Percentiles rank a stretch among this genome's conserved stretches.
phyloP scores from a whole-genome alignment of 192 early-diverging fungal genomes.

The Phycomyces nitens region DNA sequence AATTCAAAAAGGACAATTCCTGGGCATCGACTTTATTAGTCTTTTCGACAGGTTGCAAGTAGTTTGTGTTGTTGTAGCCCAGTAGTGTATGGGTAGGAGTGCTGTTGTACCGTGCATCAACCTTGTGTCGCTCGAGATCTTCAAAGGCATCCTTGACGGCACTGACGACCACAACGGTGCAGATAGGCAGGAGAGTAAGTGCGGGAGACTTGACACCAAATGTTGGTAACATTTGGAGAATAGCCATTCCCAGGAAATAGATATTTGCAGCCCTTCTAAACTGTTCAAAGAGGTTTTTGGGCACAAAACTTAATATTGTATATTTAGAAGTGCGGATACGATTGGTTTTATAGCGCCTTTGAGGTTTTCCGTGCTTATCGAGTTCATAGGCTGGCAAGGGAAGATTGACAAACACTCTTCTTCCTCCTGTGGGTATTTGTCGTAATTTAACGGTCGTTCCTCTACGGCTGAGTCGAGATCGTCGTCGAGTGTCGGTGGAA shows the following conservation, averaged over 20 bases:
- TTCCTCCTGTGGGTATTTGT: constrained; percentile 39
- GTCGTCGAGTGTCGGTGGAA: constrained; percentile 4
- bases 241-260: constrained; percentile 82
- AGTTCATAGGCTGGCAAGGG: constrained; percentile 52
- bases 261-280: constrained; percentile 80
- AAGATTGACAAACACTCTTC: constrained; percentile 63
- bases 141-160: constrained; percentile 87
- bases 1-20: neutral
- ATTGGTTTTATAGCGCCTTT: constrained; percentile 66
- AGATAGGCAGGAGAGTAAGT: constrained; percentile 78
- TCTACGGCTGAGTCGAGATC: constrained; percentile 20
- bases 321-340: constrained; percentile 90
- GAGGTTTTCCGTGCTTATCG: constrained; percentile 51
- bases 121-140: constrained; percentile 81
- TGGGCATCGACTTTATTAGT: neutral
- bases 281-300: constrained; percentile 91
- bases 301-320: constrained; percentile 78
- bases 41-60: constrained; percentile 14
- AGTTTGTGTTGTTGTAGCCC: constrained; percentile 48
- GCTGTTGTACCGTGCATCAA: constrained; percentile 82
- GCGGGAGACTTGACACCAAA: constrained; percentile 78
- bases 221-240: constrained; percentile 78
- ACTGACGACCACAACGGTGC: constrained; percentile 76
- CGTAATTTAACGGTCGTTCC: constrained; percentile 47
- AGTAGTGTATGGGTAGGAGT: constrained; percentile 44